Base-by-base conservation (phyloP, 2,329 filamentous ascomycete genomes). In the Fusarium devonianum region DNA sequence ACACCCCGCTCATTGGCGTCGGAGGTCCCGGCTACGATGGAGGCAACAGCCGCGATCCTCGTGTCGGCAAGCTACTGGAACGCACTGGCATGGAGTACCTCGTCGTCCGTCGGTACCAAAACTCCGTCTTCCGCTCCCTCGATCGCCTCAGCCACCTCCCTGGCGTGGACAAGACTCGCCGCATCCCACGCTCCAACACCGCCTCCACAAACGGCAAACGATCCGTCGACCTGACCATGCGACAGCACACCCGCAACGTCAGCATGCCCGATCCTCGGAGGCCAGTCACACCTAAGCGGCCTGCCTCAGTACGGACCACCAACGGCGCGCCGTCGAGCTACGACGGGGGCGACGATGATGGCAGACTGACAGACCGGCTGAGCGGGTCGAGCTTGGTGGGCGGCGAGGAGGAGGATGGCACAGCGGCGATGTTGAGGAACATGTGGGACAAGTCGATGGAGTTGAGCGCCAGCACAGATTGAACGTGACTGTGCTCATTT, bases 31-130 rank as follows among this genome's bases (percentile, higher is more conserved):
- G 77, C n/a, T 83, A 82, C 52, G 83, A 85, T 48, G 77, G 74
- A 10, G 67, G 66, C 23, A 70, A 62, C 49, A 75, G 78, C 35
- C 73, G 80, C 12, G 86, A 89, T 62, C 85, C 85, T 2, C 79
- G 86, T 4, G 78, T 89, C 19, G 77, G 80, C 62, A 81, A 83
- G 66, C 78, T 87, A 37, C 79, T 90, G 43, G 87, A 90, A 67
- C 80, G 85, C 35, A 88, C 87, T 1, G 85, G 84, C 12, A 82
- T 88, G 70, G 87, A 90, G 65, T 90, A 90, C 67, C 78, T 86
- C n/a, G 87, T 89, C 7, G 85, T 91, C 23, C 80, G 87, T 43
- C 78, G 88, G 33, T 87, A 87, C 65, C 85, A 89, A 63, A 88
- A 89, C 60, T 86, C 88, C 0, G 78, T 90, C 13, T 83, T 81